Percentiles rank a stretch among this genome's conserved stretches.
These are phyloP conservation scores for Marasmius tenuissimus DNA, from an alignment of 1,284 basidiomycete genomes.

Conservation along the genomic window DNA sequence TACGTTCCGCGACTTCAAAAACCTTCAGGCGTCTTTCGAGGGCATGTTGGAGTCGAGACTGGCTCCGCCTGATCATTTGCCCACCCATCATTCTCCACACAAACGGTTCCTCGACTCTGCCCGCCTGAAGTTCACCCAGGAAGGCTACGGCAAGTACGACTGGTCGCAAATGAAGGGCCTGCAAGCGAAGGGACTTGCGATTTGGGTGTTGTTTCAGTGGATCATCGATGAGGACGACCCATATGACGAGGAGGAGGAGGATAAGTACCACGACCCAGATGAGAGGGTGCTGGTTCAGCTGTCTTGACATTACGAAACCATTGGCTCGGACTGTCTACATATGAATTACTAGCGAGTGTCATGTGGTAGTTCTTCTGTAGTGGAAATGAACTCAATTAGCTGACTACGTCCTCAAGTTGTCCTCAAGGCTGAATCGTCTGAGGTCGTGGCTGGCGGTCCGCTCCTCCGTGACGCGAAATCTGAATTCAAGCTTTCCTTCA, in stretches of 20 bases:
- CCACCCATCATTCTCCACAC: background rate
- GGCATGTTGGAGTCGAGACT: background rate
- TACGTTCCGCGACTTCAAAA: background rate
- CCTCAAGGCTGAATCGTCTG: too few relatives aligned
- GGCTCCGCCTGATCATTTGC: background rate
- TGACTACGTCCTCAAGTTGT: too few relatives aligned
- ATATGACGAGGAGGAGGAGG: background rate
- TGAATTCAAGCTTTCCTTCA: too few relatives aligned
- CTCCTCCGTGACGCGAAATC: too few relatives aligned
- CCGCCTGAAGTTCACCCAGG: background rate
- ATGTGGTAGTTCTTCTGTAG: too few relatives aligned
- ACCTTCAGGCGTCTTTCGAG: background rate
- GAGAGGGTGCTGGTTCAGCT: background rate
- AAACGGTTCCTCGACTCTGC: background rate
- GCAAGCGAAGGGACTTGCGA: background rate
- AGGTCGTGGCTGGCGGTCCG: too few relatives aligned
- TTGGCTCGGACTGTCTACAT: too few relatives aligned
- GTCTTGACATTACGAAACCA: too few relatives aligned
- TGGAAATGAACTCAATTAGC: too few relatives aligned
- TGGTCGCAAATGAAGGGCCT: background rate
- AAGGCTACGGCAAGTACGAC: background rate
- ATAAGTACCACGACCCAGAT: background rate
- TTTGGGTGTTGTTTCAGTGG: background rate
- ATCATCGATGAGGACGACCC: background rate
- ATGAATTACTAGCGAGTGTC: too few relatives aligned